A percentile compares a stretch with the other conserved stretches of the same genome.
These are phyloP conservation scores for Trichoderma reesei DNA, from an alignment of 495 filamentous ascomycete species.

Conservation along the genomic window DNA sequence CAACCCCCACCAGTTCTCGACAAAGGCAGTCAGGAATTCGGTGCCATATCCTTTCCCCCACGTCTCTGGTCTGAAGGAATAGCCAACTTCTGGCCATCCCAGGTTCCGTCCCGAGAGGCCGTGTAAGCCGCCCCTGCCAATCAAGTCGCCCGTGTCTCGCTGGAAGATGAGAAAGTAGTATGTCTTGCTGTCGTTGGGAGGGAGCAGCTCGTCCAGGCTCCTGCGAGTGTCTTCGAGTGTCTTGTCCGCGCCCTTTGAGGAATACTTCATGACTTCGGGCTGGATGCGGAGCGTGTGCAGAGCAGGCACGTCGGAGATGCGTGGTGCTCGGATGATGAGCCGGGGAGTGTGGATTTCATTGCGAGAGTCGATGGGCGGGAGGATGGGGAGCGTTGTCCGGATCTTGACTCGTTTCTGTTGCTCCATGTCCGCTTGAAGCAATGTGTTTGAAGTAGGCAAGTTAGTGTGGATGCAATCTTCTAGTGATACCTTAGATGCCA, in stretches of 20 bases:
- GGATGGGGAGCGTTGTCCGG: slow-evolving; percentile 25
- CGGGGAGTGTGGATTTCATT: slow-evolving; percentile 30
- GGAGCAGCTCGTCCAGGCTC: slow-evolving; percentile 23
- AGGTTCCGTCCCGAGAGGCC: slow-evolving; percentile 8
- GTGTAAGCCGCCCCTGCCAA: slow-evolving; percentile 31
- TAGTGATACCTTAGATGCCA: too few species aligned
- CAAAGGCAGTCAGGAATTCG: slow-evolving; percentile 35
- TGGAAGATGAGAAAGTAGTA: slow-evolving; percentile 35
- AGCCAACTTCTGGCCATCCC: slow-evolving; percentile 41
- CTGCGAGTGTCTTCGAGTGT: slow-evolving; percentile 25
- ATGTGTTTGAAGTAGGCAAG: too few species aligned
- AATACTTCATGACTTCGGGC: slow-evolving; percentile 43
- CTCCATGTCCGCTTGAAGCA: neutral
- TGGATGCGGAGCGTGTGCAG: slow-evolving; percentile 34
- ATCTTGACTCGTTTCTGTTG: slow-evolving; percentile 12
- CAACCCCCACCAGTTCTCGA: slow-evolving; percentile 27
- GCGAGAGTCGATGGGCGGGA: slow-evolving; percentile 20
- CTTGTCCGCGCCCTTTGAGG: slow-evolving; percentile 28
- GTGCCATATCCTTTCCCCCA: slow-evolving; percentile 39
- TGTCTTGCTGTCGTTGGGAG: slow-evolving; percentile 20
- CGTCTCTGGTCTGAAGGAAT: slow-evolving; percentile 32
- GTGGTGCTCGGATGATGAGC: slow-evolving; percentile 33
- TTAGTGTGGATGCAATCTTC: neutral
- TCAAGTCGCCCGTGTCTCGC: slow-evolving; percentile 23
- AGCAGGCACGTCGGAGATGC: slow-evolving; percentile 25